These are phyloP conservation scores for Fragaria ananassa DNA, from an alignment of 306 rosid species.

Conservation along the genomic window DNA sequence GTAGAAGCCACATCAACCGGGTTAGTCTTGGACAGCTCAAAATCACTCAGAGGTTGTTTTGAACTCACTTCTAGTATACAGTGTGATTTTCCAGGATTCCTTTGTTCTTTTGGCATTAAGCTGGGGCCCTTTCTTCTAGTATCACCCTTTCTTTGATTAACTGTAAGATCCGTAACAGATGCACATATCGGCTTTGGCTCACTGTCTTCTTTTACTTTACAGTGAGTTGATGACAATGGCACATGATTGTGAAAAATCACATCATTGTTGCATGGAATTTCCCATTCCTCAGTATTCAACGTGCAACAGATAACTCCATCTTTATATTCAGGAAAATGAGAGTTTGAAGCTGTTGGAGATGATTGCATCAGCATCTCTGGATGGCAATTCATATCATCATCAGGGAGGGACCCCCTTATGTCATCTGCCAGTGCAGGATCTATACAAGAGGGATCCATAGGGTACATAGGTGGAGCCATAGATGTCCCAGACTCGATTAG, in stretches of 20 bases:
- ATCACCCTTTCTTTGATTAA: slow-evolving; percentile 34
- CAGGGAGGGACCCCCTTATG: slow-evolving; percentile 28
- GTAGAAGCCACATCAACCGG: slow-evolving; percentile 32
- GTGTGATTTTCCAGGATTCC: slow-evolving; percentile 42
- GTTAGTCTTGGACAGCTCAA: slow-evolving; percentile 40
- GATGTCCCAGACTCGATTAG: slow-evolving; percentile 34
- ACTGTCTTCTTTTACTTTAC: slow-evolving; percentile 26
- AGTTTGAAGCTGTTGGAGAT: slow-evolving; percentile 43
- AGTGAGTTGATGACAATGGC: slow-evolving; percentile 35
- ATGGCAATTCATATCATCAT: slow-evolving; percentile 35
- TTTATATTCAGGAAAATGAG: slow-evolving; percentile 43
- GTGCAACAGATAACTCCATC: slow-evolving; percentile 53
- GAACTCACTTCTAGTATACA: slow-evolving; percentile 28
- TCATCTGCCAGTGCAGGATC: slow-evolving; percentile 42
- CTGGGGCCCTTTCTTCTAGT: slow-evolving; percentile 19
- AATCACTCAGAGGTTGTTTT: slow-evolving; percentile 34
- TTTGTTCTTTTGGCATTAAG: slow-evolving; percentile 44
- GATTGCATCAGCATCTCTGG: slow-evolving; percentile 39
- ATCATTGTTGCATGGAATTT: slow-evolving; percentile 79
- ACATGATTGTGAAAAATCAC: slow-evolving; percentile 50
- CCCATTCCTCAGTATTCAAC: slow-evolving; percentile 68
- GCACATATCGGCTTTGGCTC: slow-evolving; percentile 40
- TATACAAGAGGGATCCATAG: slow-evolving; percentile 31
- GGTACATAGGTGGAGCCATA: slow-evolving; percentile 33
- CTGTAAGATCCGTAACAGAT: slow-evolving; percentile 39